Percentiles rank a stretch among this genome's conserved stretches.
These are phyloP conservation scores for Plectosphaerella sp. DNA, from an alignment of 2,329 filamentous ascomycete genomes.

Conservation along the genomic window DNA sequence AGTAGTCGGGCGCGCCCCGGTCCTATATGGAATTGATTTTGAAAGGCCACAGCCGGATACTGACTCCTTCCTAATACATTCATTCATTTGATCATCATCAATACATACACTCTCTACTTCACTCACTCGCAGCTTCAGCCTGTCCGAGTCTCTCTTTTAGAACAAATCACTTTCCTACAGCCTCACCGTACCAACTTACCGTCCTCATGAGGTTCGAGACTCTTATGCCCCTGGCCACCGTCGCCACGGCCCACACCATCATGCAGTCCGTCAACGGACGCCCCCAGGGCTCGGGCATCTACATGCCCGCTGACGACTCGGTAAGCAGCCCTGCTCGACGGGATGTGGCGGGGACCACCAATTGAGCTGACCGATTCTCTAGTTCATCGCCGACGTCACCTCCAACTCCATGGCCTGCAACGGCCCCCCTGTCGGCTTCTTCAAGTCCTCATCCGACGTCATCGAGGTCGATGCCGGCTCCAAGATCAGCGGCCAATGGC, in stretches of 20 bases:
- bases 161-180: too few species aligned
- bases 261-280: constrained; percentile 13
- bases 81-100: too few species aligned
- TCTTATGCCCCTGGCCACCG: constrained; percentile 21
- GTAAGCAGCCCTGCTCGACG: not conserved
- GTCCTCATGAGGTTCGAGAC: not conserved
- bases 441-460: constrained; percentile 28
- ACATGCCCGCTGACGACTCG: not conserved
- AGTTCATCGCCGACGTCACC: constrained; percentile 44
- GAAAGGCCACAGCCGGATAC: too few species aligned
- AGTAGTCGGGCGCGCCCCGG: too few species aligned
- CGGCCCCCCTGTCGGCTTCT: constrained; percentile 31
- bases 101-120: too few species aligned
- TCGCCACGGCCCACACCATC: constrained; percentile 42
- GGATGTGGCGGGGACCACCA: too few species aligned
- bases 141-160: too few species aligned
- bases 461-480: constrained; percentile 47
- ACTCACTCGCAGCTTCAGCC: too few species aligned
- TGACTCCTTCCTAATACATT: too few species aligned
- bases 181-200: too few species aligned
- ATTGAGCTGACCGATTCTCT: not conserved
- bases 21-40: too few species aligned
- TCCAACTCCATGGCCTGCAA: constrained; percentile 54
- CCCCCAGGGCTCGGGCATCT: not conserved
- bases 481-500: constrained; percentile 30